These are phyloP conservation scores for Lanzia echinophila DNA, from an alignment of 2,329 filamentous ascomycete genomes.

Conservation along the genomic window DNA sequence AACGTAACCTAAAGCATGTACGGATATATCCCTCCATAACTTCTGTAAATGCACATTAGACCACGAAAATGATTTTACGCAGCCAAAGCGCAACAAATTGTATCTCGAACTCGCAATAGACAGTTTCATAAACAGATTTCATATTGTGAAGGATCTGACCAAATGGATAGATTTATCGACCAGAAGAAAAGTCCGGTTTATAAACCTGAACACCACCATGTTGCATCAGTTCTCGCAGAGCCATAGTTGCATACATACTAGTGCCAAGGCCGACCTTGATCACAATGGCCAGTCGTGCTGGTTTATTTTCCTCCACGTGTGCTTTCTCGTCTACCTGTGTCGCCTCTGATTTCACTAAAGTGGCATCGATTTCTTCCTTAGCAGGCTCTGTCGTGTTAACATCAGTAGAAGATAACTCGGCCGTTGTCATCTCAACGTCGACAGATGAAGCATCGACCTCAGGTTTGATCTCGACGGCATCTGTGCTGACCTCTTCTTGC, in stretches of 20 bases:
- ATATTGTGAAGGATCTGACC: neutral
- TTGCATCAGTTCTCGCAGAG: conserved; percentile 71
- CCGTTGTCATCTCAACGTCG: neutral
- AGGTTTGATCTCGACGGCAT: neutral
- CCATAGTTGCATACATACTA: conserved; percentile 82
- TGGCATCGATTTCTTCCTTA: neutral
- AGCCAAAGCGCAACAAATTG: conserved; percentile 1
- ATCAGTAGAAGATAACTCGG: neutral
- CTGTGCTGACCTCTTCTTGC: neutral
- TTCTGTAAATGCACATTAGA: neutral
- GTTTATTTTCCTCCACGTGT: neutral
- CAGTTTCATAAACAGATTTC: neutral
- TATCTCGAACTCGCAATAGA: neutral
- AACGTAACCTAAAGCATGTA: neutral
- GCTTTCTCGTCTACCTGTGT: neutral
- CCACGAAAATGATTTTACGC: neutral
- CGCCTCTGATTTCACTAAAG: neutral
- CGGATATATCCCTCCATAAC: neutral
- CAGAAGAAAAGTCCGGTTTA: conserved; percentile 52
- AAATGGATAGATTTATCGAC: conserved; percentile 9
- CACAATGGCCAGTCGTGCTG: conserved; percentile 55
- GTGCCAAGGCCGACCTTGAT: conserved; percentile 70
- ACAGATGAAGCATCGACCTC: neutral
- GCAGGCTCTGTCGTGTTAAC: neutral
- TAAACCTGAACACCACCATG: conserved; percentile 54